Evolutionary conservation across 2,329 filamentous ascomycete genomes (phyloP).

Genomic region (Helotiales sp.): DNA sequence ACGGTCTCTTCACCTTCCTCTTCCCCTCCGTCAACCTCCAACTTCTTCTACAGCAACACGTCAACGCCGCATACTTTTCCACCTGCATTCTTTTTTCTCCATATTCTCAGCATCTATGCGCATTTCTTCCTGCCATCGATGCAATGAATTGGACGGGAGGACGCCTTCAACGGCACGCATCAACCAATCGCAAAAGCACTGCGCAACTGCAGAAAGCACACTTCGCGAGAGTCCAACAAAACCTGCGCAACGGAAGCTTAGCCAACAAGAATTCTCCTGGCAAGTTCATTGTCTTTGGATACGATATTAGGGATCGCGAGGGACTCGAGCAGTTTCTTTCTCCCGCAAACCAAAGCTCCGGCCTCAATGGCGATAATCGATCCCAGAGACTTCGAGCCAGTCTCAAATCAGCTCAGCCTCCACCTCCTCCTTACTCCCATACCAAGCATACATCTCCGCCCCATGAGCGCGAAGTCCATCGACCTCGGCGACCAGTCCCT

Average conservation of each 20-base stretch:
- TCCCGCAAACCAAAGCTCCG: background rate
- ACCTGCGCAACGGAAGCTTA: constrained; percentile 35
- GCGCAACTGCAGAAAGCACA: constrained; percentile 52
- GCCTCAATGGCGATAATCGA: background rate
- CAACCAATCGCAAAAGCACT: constrained; percentile 43
- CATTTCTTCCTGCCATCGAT: constrained; percentile 9
- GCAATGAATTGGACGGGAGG: constrained; percentile 58
- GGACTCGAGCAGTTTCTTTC: constrained; percentile 6
- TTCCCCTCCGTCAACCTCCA: background rate
- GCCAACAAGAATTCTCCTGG: constrained; percentile 41
- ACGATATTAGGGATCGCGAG: constrained; percentile 15
- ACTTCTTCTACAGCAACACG: background rate
- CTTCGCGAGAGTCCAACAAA: constrained; percentile 51
- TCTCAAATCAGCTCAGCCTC: background rate
- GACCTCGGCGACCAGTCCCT: background rate
- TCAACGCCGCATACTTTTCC: constrained; percentile 6
- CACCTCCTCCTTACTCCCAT: background rate
- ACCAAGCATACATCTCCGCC: background rate
- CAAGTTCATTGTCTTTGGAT: constrained; percentile 33
- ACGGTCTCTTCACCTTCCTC: background rate
- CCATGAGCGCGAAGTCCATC: background rate
- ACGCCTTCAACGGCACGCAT: constrained; percentile 49
- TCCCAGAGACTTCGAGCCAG: background rate
- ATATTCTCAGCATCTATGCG: background rate
- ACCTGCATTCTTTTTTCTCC: background rate